phyloP scores from a whole-genome alignment of 2,329 filamentous ascomycete species.

The Aureobasidium vineae region DNA sequence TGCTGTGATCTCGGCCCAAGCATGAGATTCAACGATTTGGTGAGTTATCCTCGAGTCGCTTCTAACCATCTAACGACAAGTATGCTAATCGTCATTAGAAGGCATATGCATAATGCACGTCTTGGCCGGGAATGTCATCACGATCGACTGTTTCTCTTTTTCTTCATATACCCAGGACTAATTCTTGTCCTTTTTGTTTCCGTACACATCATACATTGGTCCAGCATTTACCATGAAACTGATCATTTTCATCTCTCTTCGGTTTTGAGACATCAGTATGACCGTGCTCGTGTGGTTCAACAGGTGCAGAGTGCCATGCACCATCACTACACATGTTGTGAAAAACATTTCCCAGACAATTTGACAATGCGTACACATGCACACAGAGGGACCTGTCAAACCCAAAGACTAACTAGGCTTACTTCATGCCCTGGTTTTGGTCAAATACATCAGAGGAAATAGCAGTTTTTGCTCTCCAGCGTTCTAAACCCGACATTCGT shows the following conservation, averaged over 20 bases:
- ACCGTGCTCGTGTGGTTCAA: neutral
- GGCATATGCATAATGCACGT: neutral
- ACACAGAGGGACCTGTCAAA: no score
- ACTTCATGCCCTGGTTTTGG: no score
- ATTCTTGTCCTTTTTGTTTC: neutral
- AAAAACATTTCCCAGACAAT: no score
- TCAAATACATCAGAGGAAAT: no score
- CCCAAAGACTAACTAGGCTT: no score
- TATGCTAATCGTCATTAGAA: no score
- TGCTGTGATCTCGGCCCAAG: no score
- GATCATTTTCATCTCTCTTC: neutral
- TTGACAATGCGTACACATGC: no score
- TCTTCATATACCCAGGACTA: neutral
- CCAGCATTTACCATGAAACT: neutral
- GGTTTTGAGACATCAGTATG: neutral
- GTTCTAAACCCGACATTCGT: no score
- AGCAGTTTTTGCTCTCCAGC: no score
- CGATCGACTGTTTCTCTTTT: neutral
- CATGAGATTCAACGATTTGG: neutral
- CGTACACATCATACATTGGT: neutral
- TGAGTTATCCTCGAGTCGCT: neutral
- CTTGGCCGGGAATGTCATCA: neutral
- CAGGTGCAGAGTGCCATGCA: neutral
- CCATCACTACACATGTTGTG: no score
- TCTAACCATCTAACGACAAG: no score